Evolutionary conservation across 179 eudicot genomes (phyloP), one percentile per base, ranked within the genome.

Genomic region (Pouteria campechiana): DNA sequence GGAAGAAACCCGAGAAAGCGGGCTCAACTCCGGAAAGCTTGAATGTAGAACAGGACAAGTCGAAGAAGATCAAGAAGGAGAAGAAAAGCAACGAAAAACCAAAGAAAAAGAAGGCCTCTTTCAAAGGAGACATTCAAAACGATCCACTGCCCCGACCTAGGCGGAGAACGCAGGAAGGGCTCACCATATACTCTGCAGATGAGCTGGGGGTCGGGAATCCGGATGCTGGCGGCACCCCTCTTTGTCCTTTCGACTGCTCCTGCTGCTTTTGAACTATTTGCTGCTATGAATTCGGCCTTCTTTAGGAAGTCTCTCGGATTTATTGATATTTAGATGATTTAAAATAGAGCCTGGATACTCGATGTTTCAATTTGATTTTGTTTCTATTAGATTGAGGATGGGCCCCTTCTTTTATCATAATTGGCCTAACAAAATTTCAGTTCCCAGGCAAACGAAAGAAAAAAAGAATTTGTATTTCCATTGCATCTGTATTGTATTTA

Each of bases 201-300:
- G 94, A 83, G 52, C 51, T 83, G 62, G 77, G 83, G 12, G 7
- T 83, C 18, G 76, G 64, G 48, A 80, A 42, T 39, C 42, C 61
- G 27, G 72, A 76, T 18, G 90, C 74, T 23, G 94, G 86, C 49
- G 74, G 71, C 50, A 76, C 83, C 16, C 56, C 45, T 22, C 51
- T 66, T 2, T 83, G 85, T 44, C 94, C 94, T 12, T 80, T 83
- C 53, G 90, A 83, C 65, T 83, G 94, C 49, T 61, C 75, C 20
- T 80, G 94, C 67, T 83, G 89, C 64, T 80, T 80, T 38, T 83
- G 61, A 59, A n/a, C n/a, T n/a, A n/a, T n/a, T n/a, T n/a, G n/a
- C n/a, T n/a, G n/a, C n/a, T n/a, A n/a, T n/a, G n/a, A n/a, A n/a
- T n/a, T n/a, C n/a, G n/a, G n/a, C n/a, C n/a, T n/a, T n/a, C n/a